These are phyloP conservation scores for Leccinum brunneo-olivaceum DNA, from an alignment of 1,284 basidiomycete genomes.

Conservation along the genomic window DNA sequence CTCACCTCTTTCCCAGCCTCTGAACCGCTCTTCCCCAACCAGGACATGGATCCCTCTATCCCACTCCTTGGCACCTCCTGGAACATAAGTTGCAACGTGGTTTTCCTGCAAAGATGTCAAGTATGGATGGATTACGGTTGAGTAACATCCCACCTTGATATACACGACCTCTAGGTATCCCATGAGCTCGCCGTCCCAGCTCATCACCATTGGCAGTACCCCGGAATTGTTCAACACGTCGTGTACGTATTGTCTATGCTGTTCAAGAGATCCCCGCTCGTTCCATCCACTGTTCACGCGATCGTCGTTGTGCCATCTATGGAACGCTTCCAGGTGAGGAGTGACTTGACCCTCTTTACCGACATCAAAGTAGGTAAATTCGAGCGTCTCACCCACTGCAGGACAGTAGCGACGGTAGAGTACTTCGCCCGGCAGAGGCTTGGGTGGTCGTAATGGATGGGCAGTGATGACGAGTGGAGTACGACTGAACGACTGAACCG, in stretches of 20 bases:
- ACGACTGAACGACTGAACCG: slow-evolving; percentile 41
- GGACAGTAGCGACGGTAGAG: slow-evolving; percentile 46
- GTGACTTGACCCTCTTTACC: slow-evolving; percentile 21
- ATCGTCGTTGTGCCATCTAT: slow-evolving; percentile 48
- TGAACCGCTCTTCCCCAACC: slow-evolving; percentile 44
- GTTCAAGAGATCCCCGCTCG: slow-evolving; percentile 42
- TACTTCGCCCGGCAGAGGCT: slow-evolving; percentile 39
- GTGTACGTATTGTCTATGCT: slow-evolving; percentile 44
- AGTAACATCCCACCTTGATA: slow-evolving; percentile 34
- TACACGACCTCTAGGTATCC: slow-evolving; percentile 50
- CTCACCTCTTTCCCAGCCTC: slow-evolving; percentile 38
- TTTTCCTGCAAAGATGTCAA: slow-evolving; percentile 30
- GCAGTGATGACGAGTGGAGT: slow-evolving; percentile 40
- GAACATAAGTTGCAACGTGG: slow-evolving; percentile 38
- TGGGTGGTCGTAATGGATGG: slow-evolving; percentile 51
- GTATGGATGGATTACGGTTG: background rate
- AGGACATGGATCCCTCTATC: slow-evolving; percentile 47
- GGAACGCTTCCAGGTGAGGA: slow-evolving; percentile 42
- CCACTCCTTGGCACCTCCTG: slow-evolving; percentile 38
- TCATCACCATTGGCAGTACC: slow-evolving; percentile 41
- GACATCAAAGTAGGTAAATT: slow-evolving; percentile 40
- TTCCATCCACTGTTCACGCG: slow-evolving; percentile 47
- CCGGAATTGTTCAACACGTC: slow-evolving; percentile 36
- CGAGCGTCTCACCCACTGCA: slow-evolving; percentile 37
- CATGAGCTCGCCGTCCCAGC: slow-evolving; percentile 49